Evolutionary conservation across 139 green algal genomes (phyloP).

Genomic region (Picochlorum sp.): DNA sequence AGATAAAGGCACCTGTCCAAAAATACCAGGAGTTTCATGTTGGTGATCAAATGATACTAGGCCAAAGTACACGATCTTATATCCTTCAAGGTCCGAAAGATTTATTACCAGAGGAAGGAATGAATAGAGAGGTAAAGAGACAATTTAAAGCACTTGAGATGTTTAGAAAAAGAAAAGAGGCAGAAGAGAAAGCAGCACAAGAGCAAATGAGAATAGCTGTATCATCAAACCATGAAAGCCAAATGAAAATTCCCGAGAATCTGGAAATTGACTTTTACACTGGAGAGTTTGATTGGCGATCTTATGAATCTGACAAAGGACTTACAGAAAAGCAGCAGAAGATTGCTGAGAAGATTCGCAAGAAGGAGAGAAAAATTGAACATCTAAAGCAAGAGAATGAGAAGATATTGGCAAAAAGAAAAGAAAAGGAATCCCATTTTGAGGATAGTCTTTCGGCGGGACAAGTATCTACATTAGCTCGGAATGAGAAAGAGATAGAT

Average conservation of each 20-base stretch:
- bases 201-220: slow-evolving; percentile 35
- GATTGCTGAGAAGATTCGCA: slow-evolving; percentile 71
- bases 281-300: slow-evolving; percentile 50
- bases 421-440: not conserved
- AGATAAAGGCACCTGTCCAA: slow-evolving; percentile 44
- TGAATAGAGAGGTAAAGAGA: slow-evolving; percentile 30
- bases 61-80: slow-evolving; percentile 66
- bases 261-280: slow-evolving; percentile 40
- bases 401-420: slow-evolving; percentile 73
- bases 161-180: slow-evolving; percentile 18
- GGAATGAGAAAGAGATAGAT: slow-evolving; percentile 66
- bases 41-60: slow-evolving; percentile 77
- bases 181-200: slow-evolving; percentile 27
- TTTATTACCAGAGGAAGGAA: slow-evolving; percentile 75
- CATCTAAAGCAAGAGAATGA: slow-evolving; percentile 71
- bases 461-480: slow-evolving; percentile 43
- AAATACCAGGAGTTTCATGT: slow-evolving; percentile 58
- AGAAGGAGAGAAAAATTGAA: slow-evolving; percentile 55
- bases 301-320: slow-evolving; percentile 28
- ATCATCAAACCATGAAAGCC: too few relatives aligned
- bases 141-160: slow-evolving; percentile 42
- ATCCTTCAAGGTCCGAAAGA: slow-evolving; percentile 68
- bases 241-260: too few relatives aligned
- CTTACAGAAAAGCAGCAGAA: slow-evolving; percentile 86
- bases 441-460: slow-evolving; percentile 50